phyloP scores from a whole-genome alignment of 2,329 filamentous ascomycete genomes.

The Colletotrichum plurivorum region DNA sequence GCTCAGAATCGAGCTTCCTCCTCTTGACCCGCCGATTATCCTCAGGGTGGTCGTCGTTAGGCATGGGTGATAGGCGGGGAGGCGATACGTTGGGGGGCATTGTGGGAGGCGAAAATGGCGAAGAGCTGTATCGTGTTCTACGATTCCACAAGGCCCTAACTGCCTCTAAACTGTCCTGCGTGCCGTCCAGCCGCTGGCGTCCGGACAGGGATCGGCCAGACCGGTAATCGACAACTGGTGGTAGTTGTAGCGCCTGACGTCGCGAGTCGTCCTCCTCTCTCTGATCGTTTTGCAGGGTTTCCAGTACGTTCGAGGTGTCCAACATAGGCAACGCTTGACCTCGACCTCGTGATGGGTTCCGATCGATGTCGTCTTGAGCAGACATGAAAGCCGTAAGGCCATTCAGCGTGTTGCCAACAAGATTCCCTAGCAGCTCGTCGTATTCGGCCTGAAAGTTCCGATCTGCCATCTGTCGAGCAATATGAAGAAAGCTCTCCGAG shows the following conservation, averaged over 20 bases:
- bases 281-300: constrained; percentile 36
- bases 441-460: constrained; percentile 40
- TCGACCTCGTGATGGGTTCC: constrained; percentile 12
- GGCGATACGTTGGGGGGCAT: constrained; percentile 48
- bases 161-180: constrained; percentile 39
- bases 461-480: constrained; percentile 37
- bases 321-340: constrained; percentile 7
- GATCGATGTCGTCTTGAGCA: constrained; percentile 23
- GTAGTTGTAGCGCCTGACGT: constrained; percentile 28
- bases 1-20: constrained; percentile 78
- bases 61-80: constrained; percentile 51
- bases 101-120: constrained; percentile 44
- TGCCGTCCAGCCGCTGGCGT: constrained; percentile 31
- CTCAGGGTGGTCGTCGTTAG: constrained; percentile 58
- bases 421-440: constrained; percentile 36
- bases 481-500: constrained; percentile 16
- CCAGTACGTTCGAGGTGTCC: background rate
- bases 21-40: constrained; percentile 73
- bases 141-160: constrained; percentile 40
- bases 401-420: constrained; percentile 35
- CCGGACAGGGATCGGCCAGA: constrained; percentile 19
- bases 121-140: constrained; percentile 37
- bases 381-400: constrained; percentile 35
- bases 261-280: constrained; percentile 27
- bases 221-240: constrained; percentile 28